Evolutionary conservation across 78 protist genomes (phyloP), one percentile per base, ranked within the genome.

Genomic region (slime mould (Dictyostelium discoideum)): DNA sequence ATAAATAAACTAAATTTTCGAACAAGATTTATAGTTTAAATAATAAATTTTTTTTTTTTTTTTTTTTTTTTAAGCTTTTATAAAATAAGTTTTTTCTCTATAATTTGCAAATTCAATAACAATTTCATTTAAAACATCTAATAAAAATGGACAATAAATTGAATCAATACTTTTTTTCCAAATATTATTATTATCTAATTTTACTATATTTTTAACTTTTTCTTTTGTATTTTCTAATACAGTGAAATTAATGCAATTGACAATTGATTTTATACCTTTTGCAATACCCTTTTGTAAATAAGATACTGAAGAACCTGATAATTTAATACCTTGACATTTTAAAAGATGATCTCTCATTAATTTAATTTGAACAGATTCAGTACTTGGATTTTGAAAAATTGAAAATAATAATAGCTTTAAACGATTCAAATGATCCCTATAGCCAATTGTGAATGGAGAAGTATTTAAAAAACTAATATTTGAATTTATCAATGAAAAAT

Each of bases 161-260:
- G 73, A 26, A 42, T 88, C 94, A 2, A 88, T 46, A 3, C 94
- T 82, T 40, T 73, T 82, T 63, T 88, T 88, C 94, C 94, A 88
- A 7, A 88, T 80, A 67, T 78, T 81, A 11, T 78, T 74, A 80
- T 10, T 65, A 32, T 88, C 94, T 16, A 4, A 6, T 5, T 26
- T 63, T 3, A 88, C 85, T 50, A 88, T 29, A 40, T 26, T 9
- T 20, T 88, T 78, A 4, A 88, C 83, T 40, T 84, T 82, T 16
- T 88, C 94, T 32, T 72, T 78, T 32, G 94, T 88, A 10, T 80
- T 85, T 46, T 88, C 84, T 4, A 88, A 85, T 24, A 88, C 65
- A 9, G 83, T 42, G 16, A 24, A 60, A 9, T 85, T 65, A 1
- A 88, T 10, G 26, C 22, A 37, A 29, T 82, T 65, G 6, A 88